A percentile compares a stretch with the other conserved stretches of the same genome.
Evolutionary conservation across 2,329 filamentous ascomycete species (phyloP).

Genomic region (Nemania abortiva): DNA sequence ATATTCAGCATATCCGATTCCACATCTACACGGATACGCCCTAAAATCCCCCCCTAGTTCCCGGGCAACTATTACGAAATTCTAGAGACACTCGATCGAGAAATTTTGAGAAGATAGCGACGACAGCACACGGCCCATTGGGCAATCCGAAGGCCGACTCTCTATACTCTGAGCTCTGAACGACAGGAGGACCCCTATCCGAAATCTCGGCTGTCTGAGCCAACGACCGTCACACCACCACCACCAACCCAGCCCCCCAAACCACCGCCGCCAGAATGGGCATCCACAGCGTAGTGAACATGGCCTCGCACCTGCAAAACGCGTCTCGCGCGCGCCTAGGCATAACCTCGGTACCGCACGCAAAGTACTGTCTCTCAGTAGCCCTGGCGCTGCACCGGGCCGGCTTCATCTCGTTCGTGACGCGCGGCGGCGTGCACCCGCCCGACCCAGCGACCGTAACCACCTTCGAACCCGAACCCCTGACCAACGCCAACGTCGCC

Average conservation of each 20-base stretch:
- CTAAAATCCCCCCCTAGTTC: neutral
- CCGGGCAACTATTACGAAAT: neutral
- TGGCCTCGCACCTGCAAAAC: slow-evolving; percentile 94
- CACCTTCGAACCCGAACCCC: slow-evolving; percentile 63
- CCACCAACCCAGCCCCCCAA: neutral
- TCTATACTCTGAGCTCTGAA: neutral
- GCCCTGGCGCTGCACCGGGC: slow-evolving; percentile 82
- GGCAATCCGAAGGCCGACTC: neutral
- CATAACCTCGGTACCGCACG: slow-evolving; percentile 84
- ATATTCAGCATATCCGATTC: neutral
- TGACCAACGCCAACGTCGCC: slow-evolving; percentile 79
- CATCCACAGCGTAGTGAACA: slow-evolving; percentile 79
- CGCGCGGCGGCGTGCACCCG: slow-evolving; percentile 72
- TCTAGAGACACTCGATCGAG: neutral
- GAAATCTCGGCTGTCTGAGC: neutral
- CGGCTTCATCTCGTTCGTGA: slow-evolving; percentile 84
- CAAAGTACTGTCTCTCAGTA: slow-evolving; percentile 82
- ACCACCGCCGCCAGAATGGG: slow-evolving; percentile 66
- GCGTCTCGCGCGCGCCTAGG: slow-evolving; percentile 85
- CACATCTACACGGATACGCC: neutral
- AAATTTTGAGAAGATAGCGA: neutral
- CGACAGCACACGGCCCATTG: slow-evolving; percentile 14
- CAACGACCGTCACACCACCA: neutral
- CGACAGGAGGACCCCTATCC: neutral
- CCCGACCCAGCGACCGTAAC: slow-evolving; percentile 62